phyloP scores from a whole-genome alignment of 2,329 filamentous ascomycete species.

The Colletotrichum liriopes region DNA sequence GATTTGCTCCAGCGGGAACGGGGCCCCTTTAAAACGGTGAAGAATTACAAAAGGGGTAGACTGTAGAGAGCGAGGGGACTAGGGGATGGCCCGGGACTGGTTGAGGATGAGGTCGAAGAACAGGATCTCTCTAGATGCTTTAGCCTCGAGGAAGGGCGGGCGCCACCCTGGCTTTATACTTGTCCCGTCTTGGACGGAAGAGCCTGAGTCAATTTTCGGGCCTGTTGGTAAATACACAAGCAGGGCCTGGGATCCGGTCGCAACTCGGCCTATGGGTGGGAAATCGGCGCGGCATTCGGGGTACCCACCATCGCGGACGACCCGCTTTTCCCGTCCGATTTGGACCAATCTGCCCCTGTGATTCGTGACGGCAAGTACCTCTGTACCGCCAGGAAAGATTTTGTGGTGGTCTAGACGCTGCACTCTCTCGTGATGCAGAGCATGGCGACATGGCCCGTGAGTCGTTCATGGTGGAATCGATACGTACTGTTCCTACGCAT shows the following conservation, averaged over 20 bases:
- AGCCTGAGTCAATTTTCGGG: slow-evolving; percentile 5
- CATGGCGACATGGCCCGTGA: slow-evolving; percentile 14
- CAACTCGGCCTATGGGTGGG: slow-evolving; percentile 30
- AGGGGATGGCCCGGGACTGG: slow-evolving; percentile 10
- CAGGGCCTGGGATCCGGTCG: slow-evolving; percentile 35
- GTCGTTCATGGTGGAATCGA: slow-evolving; percentile 20
- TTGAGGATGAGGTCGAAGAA: not conserved
- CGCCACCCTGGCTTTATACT: slow-evolving; percentile 26
- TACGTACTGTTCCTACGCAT: not conserved
- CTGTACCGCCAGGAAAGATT: not conserved
- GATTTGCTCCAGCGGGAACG: too few relatives aligned
- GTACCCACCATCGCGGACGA: slow-evolving; percentile 18
- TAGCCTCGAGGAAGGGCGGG: not conserved
- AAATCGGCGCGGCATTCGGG: slow-evolving; percentile 40
- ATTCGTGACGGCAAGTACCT: not conserved
- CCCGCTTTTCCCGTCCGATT: slow-evolving; percentile 38
- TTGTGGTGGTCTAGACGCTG: not conserved
- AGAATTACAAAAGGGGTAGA: not conserved
- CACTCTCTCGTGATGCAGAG: not conserved
- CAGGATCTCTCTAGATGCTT: not conserved
- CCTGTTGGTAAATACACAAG: not conserved
- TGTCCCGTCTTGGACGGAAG: not conserved
- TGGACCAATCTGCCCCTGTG: slow-evolving; percentile 18
- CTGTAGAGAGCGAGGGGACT: not conserved
- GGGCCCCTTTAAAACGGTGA: not conserved